A percentile compares a stretch with the other conserved stretches of the same genome.
These are phyloP conservation scores for Royoungia palumana DNA, from an alignment of 768 basidiomycete species.

Conservation along the genomic window DNA sequence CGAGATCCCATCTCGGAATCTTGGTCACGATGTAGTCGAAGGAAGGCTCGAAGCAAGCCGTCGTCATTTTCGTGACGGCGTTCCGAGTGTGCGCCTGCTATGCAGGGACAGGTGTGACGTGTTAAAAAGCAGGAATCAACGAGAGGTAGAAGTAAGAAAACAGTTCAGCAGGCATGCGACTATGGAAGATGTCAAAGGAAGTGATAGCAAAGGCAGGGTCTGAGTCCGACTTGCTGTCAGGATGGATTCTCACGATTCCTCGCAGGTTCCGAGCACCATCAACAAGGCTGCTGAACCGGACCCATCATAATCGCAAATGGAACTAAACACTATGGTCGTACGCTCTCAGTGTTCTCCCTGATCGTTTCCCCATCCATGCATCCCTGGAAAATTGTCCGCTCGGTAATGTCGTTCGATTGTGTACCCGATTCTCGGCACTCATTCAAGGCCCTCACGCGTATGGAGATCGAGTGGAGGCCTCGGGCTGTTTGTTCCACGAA, in stretches of 20 bases:
- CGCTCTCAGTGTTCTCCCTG: no score
- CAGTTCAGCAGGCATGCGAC: no score
- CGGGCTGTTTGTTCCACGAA: not conserved
- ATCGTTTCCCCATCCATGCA: no score
- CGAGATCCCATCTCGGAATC: slow-evolving; percentile 99
- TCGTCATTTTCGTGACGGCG: slow-evolving; percentile 98
- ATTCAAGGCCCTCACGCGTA: not conserved
- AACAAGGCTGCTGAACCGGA: not conserved
- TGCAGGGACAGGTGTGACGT: no score
- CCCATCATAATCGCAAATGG: not conserved
- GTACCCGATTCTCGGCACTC: not conserved
- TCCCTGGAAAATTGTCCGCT: no score
- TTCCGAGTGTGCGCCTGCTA: no score
- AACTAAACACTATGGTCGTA: not conserved
- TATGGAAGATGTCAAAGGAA: no score
- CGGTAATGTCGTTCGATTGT: no score
- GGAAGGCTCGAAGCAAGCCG: slow-evolving; percentile 98
- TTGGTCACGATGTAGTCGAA: slow-evolving; percentile 99
- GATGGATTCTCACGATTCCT: not conserved
- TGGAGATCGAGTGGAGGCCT: not conserved
- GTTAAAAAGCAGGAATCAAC: no score
- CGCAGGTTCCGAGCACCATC: no score
- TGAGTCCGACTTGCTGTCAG: not conserved
- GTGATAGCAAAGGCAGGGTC: no score
- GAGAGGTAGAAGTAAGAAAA: no score